Evolutionary conservation across 305 asterid genomes (phyloP).

Genomic region (Striga hermonthica): DNA sequence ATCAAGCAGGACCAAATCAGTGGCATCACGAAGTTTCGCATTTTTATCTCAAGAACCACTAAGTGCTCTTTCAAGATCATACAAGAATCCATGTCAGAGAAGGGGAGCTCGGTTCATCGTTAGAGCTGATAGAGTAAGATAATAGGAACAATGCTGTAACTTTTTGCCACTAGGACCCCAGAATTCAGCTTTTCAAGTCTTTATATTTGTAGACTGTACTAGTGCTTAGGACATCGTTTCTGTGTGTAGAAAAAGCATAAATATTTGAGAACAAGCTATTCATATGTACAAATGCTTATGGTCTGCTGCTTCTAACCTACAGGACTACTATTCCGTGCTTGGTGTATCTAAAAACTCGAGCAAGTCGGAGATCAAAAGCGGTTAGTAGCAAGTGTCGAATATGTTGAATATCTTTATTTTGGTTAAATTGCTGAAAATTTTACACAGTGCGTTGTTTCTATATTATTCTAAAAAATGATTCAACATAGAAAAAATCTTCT

Average conservation of each 20-base stretch:
- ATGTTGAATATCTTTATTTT: constrained; percentile 17
- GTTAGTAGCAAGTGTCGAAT: constrained; percentile 41
- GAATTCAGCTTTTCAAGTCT: too few species aligned
- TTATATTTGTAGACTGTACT: not conserved
- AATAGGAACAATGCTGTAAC: not conserved
- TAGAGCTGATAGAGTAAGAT: constrained; percentile 83
- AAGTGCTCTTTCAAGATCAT: constrained; percentile 48
- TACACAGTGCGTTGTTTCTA: constrained; percentile 11
- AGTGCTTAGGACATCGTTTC: not conserved
- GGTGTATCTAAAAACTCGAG: constrained; percentile 80
- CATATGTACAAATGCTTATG: constrained; percentile 9
- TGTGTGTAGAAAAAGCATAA: not conserved
- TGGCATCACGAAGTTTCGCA: constrained; percentile 64
- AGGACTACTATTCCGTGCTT: constrained; percentile 90
- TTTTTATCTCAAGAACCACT: constrained; percentile 57
- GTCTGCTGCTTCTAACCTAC: constrained; percentile 28
- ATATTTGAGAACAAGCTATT: constrained; percentile 1
- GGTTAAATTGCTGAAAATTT: constrained; percentile 17
- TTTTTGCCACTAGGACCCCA: too few species aligned
- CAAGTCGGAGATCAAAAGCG: constrained; percentile 91
- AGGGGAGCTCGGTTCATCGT: constrained; percentile 65
- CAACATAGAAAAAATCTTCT: not conserved
- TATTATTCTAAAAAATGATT: not conserved
- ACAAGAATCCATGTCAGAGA: constrained; percentile 40
- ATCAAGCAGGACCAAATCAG: constrained; percentile 50